phyloP scores from a whole-genome alignment of 805 yeast genomes.

The Danielozyma ontarioensis region DNA sequence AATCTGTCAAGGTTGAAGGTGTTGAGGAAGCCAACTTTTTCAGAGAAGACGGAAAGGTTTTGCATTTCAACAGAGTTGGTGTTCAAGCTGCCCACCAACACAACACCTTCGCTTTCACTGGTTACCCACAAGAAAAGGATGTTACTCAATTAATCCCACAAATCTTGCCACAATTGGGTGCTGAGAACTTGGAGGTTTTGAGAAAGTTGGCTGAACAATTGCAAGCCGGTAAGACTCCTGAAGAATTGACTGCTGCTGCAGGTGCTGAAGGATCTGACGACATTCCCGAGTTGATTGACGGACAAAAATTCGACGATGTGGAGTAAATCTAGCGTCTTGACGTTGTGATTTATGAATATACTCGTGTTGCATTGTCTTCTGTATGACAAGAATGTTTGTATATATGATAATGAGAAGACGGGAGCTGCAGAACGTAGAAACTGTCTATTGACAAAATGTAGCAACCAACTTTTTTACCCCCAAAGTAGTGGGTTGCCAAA shows the following conservation, averaged over 20 bases:
- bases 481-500: too few species aligned
- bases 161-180: conserved; percentile 93
- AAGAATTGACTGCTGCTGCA: conserved; percentile 42
- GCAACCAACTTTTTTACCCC: too few species aligned
- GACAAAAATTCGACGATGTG: conserved; percentile 75
- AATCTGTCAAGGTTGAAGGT: conserved; percentile 82
- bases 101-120: conserved; percentile 93
- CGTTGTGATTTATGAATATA: neutral
- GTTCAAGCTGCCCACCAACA: conserved; percentile 87
- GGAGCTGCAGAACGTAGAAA: too few species aligned
- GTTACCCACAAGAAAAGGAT: conserved; percentile 89
- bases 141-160: conserved; percentile 90
- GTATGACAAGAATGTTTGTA: too few species aligned
- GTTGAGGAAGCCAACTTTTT: conserved; percentile 97
- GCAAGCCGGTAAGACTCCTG: conserved; percentile 55
- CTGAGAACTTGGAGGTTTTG: conserved; percentile 87
- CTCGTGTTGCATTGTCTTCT: too few species aligned
- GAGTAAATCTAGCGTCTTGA: too few species aligned
- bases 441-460: too few species aligned
- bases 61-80: conserved; percentile 95
- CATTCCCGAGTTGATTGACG: conserved; percentile 79
- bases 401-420: too few species aligned
- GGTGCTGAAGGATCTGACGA: conserved; percentile 44
- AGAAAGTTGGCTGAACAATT: conserved; percentile 86
- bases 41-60: conserved; percentile 92